Evolutionary conservation across 371 early-diverging fungal genomes (phyloP).

Genomic region (Rhizomucor miehei): DNA sequence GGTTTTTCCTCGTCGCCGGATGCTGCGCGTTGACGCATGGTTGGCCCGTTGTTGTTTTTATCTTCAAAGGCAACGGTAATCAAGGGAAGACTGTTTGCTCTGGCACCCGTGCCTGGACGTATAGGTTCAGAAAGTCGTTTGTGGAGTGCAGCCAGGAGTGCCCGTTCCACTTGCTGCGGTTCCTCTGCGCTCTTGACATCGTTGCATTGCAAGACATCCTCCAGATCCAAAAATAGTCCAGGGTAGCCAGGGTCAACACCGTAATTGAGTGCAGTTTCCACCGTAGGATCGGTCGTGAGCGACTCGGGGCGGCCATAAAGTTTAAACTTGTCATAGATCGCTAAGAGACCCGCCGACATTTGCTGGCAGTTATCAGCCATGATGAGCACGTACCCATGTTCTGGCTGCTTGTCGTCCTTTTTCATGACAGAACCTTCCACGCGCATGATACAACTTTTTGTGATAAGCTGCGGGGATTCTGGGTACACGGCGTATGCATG

Average conservation of each 20-base stretch:
- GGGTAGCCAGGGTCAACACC: slow-evolving; percentile 11
- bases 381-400: slow-evolving; percentile 31
- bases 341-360: slow-evolving; percentile 35
- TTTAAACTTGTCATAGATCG: slow-evolving; percentile 46
- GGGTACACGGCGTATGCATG: slow-evolving; percentile 78
- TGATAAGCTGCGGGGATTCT: slow-evolving; percentile 43
- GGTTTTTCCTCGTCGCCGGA: slow-evolving; percentile 7
- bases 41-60: not conserved
- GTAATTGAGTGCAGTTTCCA: slow-evolving; percentile 32
- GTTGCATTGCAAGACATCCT: slow-evolving; percentile 24
- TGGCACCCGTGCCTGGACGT: slow-evolving; percentile 7
- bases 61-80: slow-evolving; percentile 30
- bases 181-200: slow-evolving; percentile 4
- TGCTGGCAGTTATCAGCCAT: slow-evolving; percentile 42
- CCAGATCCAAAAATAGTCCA: slow-evolving; percentile 31
- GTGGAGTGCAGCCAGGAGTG: slow-evolving; percentile 12
- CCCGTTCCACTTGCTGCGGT: not conserved
- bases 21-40: slow-evolving; percentile 12
- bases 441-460: slow-evolving; percentile 43
- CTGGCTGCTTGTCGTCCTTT: slow-evolving; percentile 7
- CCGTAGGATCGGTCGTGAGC: slow-evolving; percentile 16
- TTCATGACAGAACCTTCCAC: slow-evolving; percentile 34
- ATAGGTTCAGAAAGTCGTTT: slow-evolving; percentile 11
- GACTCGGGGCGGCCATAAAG: slow-evolving; percentile 44
- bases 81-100: slow-evolving; percentile 41